Conservation (phyloP, 805 yeast genomes). For the Sugiyamaella floridensis region DNA sequence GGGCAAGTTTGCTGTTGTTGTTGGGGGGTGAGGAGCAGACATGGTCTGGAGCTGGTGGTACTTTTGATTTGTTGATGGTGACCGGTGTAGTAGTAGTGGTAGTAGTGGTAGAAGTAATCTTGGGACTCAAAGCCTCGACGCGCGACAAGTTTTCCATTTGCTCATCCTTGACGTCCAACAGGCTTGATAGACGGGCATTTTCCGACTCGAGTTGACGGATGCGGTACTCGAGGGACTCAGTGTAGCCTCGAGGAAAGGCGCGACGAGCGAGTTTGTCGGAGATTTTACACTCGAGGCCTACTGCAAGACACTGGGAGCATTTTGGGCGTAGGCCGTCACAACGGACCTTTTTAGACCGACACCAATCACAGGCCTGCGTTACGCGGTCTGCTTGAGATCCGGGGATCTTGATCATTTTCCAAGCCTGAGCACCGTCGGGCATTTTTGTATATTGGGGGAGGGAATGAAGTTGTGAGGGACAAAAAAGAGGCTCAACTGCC, state of each 20-base stretch:
- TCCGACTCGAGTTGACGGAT: constrained; percentile 82
- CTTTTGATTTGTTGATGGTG: background rate
- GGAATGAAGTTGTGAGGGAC: no score
- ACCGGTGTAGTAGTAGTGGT: background rate
- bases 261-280: constrained; percentile 78
- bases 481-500: no score
- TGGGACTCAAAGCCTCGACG: constrained; percentile 16
- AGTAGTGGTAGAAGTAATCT: no score
- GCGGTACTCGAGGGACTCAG: constrained; percentile 82
- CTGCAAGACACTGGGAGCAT: constrained; percentile 76
- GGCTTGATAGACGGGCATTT: constrained; percentile 58
- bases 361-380: constrained; percentile 89
- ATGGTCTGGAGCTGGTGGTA: background rate
- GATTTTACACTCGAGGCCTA: constrained; percentile 84
- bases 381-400: constrained; percentile 62
- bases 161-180: constrained; percentile 59
- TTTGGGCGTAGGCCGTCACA: constrained; percentile 66
- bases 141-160: constrained; percentile 41
- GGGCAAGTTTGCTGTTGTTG: no score
- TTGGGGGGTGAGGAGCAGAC: no score
- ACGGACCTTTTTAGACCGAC: constrained; percentile 61
- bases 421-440: constrained; percentile 38
- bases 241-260: constrained; percentile 87
- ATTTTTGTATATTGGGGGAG: constrained; percentile 13
- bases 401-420: constrained; percentile 59